Conservation (phyloP, 73 alveolate genomes). For the Paramecium bursaria region DNA sequence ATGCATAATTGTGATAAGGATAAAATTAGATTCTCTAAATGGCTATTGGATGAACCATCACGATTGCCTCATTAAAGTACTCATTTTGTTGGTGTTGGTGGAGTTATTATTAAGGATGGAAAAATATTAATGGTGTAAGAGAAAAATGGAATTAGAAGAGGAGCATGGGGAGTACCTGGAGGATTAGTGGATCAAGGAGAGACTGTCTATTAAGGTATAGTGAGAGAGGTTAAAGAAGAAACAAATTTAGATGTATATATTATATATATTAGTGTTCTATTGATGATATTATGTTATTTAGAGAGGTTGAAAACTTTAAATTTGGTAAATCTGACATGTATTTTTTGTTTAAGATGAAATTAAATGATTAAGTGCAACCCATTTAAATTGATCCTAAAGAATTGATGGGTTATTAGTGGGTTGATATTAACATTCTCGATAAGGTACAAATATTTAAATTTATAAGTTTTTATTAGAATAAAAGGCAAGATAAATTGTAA, state of each 20-base stretch:
- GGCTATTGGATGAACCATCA: conserved; percentile 69
- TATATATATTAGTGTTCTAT: no score
- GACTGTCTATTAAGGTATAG: conserved; percentile 59
- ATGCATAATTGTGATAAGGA: conserved; percentile 74
- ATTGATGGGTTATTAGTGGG: background rate
- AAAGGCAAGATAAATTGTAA: no score
- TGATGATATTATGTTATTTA: conserved; percentile 63
- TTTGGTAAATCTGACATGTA: conserved; percentile 68
- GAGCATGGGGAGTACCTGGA: conserved; percentile 81
- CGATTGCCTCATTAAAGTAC: conserved; percentile 75
- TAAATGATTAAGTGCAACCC: background rate
- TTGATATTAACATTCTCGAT: no score
- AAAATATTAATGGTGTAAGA: conserved; percentile 74
- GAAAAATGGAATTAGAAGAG: conserved; percentile 47
- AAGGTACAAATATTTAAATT: no score
- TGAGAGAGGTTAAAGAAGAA: conserved; percentile 76
- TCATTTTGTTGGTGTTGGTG: conserved; percentile 81
- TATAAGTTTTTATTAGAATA: no score
- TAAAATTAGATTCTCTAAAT: conserved; percentile 61
- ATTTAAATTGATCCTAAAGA: background rate
- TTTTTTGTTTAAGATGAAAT: conserved; percentile 64
- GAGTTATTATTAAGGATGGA: conserved; percentile 71
- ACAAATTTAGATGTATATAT: conserved; percentile 65
- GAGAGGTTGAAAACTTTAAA: conserved; percentile 64
- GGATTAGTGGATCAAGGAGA: conserved; percentile 75